Conservation (phyloP, 768 basidiomycete genomes). For the Austroboletus eburneus region DNA sequence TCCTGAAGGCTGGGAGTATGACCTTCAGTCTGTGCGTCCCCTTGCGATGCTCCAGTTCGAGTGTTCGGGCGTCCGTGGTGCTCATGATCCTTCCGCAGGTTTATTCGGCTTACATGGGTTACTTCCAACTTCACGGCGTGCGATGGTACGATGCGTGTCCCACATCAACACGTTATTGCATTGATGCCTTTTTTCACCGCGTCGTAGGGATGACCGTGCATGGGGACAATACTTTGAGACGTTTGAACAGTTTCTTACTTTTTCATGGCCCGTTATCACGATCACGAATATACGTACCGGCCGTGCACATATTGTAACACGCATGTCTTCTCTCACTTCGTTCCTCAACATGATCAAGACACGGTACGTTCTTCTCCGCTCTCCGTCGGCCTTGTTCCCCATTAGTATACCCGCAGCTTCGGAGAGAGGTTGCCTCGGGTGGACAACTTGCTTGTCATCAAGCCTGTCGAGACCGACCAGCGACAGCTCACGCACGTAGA, state of each 20-base stretch:
- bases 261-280: constrained; percentile 80
- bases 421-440: constrained; percentile 71
- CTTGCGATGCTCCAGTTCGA: not conserved
- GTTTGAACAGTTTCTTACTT: constrained; percentile 74
- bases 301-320: constrained; percentile 76
- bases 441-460: constrained; percentile 66
- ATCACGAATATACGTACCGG: constrained; percentile 72
- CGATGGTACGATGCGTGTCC: constrained; percentile 46
- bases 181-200: not conserved
- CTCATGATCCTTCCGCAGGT: constrained; percentile 32
- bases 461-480: constrained; percentile 62
- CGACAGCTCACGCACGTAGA: constrained; percentile 69
- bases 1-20: constrained; percentile 75
- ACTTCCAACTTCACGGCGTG: constrained; percentile 68
- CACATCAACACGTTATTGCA: not conserved
- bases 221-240: constrained; percentile 79
- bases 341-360: constrained; percentile 87
- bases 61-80: not conserved
- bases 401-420: constrained; percentile 37
- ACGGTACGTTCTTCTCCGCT: constrained; percentile 37
- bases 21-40: constrained; percentile 65
- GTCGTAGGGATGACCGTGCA: constrained; percentile 65
- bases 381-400: not conserved
- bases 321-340: constrained; percentile 61
- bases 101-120: constrained; percentile 75